Conservation (phyloP, 805 yeast species). For the Naumovozyma castellii region DNA sequence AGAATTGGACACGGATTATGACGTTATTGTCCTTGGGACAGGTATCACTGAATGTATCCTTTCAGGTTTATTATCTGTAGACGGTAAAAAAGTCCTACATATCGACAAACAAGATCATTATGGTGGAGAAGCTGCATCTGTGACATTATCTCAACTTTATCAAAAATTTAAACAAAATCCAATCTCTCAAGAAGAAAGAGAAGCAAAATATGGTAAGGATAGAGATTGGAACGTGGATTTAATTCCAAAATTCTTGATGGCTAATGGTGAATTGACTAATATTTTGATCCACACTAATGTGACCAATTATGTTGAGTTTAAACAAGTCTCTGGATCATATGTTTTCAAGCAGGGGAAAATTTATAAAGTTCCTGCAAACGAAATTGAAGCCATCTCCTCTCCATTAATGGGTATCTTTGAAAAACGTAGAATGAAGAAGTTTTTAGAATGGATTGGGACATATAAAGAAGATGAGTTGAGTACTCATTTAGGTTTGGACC, state of each 20-base stretch:
- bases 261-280: constrained; percentile 93
- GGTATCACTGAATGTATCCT: constrained; percentile 96
- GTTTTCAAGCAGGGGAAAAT: constrained; percentile 81
- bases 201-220: constrained; percentile 71
- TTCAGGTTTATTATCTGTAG: constrained; percentile 91
- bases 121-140: constrained; percentile 86
- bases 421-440: constrained; percentile 88
- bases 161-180: constrained; percentile 78
- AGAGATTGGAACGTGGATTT: constrained; percentile 97
- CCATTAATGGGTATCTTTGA: constrained; percentile 94
- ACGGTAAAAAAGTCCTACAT: constrained; percentile 94
- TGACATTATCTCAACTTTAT: constrained; percentile 61
- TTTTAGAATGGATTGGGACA: constrained; percentile 75
- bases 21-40: constrained; percentile 86
- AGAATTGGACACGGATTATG: constrained; percentile 89
- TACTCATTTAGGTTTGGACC: constrained; percentile 78
- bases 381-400: constrained; percentile 81
- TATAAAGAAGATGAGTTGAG: constrained; percentile 69
- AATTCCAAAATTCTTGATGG: constrained; percentile 95
- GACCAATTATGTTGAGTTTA: constrained; percentile 90
- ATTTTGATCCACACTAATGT: constrained; percentile 93
- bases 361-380: constrained; percentile 91
- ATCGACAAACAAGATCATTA: constrained; percentile 94
- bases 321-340: constrained; percentile 91
- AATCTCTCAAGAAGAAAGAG: constrained; percentile 54